Evolutionary conservation across 306 rosid genomes (phyloP).

Genomic region (Quercus wislizeni): DNA sequence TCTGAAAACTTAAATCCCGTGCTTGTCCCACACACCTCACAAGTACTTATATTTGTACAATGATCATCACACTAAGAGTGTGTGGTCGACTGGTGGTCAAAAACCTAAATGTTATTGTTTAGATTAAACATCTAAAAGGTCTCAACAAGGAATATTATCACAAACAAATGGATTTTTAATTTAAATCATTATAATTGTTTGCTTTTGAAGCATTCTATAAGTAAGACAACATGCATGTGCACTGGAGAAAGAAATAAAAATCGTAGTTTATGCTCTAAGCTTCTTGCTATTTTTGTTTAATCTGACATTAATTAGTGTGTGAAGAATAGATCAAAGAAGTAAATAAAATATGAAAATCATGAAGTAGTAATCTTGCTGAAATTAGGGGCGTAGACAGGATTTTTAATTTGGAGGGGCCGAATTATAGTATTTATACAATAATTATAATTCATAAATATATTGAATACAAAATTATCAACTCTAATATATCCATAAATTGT

Average conservation of each 20-base stretch:
- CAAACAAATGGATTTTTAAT: background rate
- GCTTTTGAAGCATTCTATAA: background rate
- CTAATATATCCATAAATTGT: no score
- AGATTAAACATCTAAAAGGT: background rate
- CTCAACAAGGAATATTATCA: background rate
- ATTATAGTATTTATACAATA: no score
- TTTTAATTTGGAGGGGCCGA: no score
- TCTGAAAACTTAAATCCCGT: no score
- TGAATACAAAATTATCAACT: no score
- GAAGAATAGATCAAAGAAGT: background rate
- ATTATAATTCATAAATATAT: no score
- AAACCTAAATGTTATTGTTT: background rate
- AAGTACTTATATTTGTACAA: no score
- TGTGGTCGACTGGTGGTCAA: no score
- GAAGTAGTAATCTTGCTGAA: background rate
- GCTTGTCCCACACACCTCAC: no score
- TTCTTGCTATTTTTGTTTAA: background rate
- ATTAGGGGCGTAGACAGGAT: no score
- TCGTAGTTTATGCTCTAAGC: background rate
- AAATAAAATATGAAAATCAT: background rate
- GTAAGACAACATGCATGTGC: slow-evolving; percentile 12
- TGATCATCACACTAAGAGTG: no score
- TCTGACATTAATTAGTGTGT: background rate
- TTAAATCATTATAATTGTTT: background rate
- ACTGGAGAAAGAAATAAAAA: background rate